Conservation (phyloP, 1,284 basidiomycete genomes). For the Leccinum proximum region DNA sequence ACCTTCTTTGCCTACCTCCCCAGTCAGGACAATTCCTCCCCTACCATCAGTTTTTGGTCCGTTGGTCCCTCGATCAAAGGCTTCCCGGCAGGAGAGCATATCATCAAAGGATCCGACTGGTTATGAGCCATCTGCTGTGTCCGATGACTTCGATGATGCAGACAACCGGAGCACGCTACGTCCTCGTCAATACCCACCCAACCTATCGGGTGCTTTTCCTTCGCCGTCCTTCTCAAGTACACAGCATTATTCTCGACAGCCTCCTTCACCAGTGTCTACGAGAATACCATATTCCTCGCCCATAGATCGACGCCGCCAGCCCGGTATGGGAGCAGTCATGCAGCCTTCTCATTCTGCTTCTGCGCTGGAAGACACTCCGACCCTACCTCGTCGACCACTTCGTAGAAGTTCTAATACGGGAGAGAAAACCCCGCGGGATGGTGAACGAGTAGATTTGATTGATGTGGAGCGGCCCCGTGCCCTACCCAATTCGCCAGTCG, state of each 20-base stretch:
- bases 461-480: conserved; percentile 23
- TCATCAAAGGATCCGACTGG: conserved; percentile 67
- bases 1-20: conserved; percentile 37
- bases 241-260: conserved; percentile 26
- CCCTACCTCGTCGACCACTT: conserved; percentile 17
- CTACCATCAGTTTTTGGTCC: conserved; percentile 43
- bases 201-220: conserved; percentile 30
- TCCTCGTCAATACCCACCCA: conserved; percentile 34
- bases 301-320: conserved; percentile 27
- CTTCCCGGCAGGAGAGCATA: conserved; percentile 61
- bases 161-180: conserved; percentile 44
- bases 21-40: conserved; percentile 50
- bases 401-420: conserved; percentile 30
- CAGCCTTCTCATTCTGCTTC: conserved; percentile 29
- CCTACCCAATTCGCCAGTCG: conserved; percentile 12
- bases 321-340: conserved; percentile 20
- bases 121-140: conserved; percentile 60
- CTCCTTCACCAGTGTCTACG: conserved; percentile 29
- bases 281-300: conserved; percentile 27
- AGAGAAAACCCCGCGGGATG: conserved; percentile 24
- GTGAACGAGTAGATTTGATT: conserved; percentile 22
- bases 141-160: conserved; percentile 59
- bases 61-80: conserved; percentile 43
- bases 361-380: conserved; percentile 25
- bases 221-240: conserved; percentile 29